Conservation (phyloP, 2,329 filamentous ascomycete species). For the Pochonia chlamydosporia region DNA sequence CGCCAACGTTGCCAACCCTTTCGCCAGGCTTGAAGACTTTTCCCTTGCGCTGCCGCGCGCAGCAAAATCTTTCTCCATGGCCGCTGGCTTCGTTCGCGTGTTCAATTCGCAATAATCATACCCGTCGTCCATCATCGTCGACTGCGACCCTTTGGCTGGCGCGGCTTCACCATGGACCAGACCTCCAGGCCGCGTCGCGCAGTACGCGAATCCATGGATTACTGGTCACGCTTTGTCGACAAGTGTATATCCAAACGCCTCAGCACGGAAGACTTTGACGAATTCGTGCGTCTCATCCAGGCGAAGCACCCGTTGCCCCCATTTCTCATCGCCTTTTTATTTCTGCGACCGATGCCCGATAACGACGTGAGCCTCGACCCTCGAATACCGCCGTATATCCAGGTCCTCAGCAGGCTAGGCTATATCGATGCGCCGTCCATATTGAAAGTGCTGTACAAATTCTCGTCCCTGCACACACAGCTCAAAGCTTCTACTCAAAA, state of each 20-base stretch:
- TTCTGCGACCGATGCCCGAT: conserved; percentile 46
- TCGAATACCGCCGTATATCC: conserved; percentile 53
- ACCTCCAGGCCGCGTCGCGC: conserved; percentile 14
- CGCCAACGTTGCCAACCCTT: not conserved
- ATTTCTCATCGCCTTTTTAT: conserved; percentile 48
- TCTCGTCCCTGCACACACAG: conserved; percentile 44
- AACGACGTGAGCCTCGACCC: conserved; percentile 50
- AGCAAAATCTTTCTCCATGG: conserved; percentile 5
- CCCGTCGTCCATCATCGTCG: not conserved
- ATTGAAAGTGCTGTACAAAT: conserved; percentile 49
- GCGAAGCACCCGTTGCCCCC: conserved; percentile 47
- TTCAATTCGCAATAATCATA: not conserved
- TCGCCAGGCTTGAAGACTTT: not conserved
- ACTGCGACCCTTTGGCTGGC: no score
- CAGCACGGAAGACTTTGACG: conserved; percentile 46
- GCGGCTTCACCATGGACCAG: conserved; percentile 20
- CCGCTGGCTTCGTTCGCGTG: conserved; percentile 1
- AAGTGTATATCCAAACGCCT: conserved; percentile 46
- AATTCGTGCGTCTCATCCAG: conserved; percentile 43
- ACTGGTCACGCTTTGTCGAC: conserved; percentile 47
- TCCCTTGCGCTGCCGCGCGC: conserved; percentile 8
- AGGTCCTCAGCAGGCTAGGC: conserved; percentile 45
- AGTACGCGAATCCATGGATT: conserved; percentile 23
- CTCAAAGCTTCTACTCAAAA: conserved; percentile 4
- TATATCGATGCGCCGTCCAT: conserved; percentile 50